A percentile compares a stretch with the other conserved stretches of the same genome.
Conservation (phyloP, 2,329 filamentous ascomycete species). For the Stromatinia cepivora region DNA sequence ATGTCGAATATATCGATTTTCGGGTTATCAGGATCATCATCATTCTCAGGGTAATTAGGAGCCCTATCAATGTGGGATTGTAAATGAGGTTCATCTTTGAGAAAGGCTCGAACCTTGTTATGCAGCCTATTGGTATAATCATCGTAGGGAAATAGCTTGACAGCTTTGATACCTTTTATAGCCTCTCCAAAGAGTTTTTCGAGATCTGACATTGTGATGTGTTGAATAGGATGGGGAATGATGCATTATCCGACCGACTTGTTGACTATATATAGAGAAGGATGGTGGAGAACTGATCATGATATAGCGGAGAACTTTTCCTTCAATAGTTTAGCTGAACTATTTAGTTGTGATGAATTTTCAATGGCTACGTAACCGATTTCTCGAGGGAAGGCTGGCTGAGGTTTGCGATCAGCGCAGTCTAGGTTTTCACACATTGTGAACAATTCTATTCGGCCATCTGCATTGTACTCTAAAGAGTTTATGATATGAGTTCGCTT, state of each 20-base stretch:
- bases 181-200: not conserved
- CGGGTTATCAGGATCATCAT: not conserved
- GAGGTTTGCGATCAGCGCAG: not conserved
- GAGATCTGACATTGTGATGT: not conserved
- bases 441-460: not conserved
- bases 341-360: not conserved
- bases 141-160: not conserved
- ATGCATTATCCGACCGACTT: too few relatives aligned
- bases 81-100: not conserved
- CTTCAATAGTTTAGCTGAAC: not conserved
- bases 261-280: not conserved
- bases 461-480: not conserved
- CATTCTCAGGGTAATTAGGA: not conserved
- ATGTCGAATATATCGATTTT: not conserved
- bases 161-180: not conserved
- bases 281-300: not conserved
- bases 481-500: too few relatives aligned
- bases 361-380: not conserved
- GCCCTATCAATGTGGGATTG: not conserved
- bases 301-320: not conserved
- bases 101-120: not conserved
- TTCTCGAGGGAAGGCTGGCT: not conserved
- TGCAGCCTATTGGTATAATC: slow-evolving; percentile 1
- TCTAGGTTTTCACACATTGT: not conserved
- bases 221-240: not conserved